Evolutionary conservation across 129 eudicot genomes (phyloP).

Genomic region (Daucus carota): DH1_v3.0 NC_030383.2:54939501-54940000

Average conservation of each 20-base stretch:
- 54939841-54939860: not conserved
- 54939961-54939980: not conserved
- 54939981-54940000: not conserved
- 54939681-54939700: not conserved
- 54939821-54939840: not conserved
- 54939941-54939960: not conserved
- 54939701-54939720: not conserved
- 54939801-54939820: not conserved
- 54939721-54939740: not conserved
- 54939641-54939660: not conserved
- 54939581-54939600: constrained; percentile 53
- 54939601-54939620: constrained; percentile 67
- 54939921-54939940: not conserved
- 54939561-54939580: constrained; percentile 52
- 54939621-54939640: constrained; percentile 42
- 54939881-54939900: not conserved
- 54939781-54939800: not conserved
- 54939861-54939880: not conserved
- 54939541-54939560: constrained; percentile 89
- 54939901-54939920: not conserved
- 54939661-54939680: not conserved
- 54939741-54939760: not conserved
- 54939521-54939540: constrained; percentile 79
- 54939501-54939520: constrained; percentile 93
- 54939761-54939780: not conserved